Percentiles rank a stretch among this genome's conserved stretches.
These are phyloP conservation scores for Vitellaria paradoxa DNA, from an alignment of 179 eudicot species.

Conservation along the genomic window DNA sequence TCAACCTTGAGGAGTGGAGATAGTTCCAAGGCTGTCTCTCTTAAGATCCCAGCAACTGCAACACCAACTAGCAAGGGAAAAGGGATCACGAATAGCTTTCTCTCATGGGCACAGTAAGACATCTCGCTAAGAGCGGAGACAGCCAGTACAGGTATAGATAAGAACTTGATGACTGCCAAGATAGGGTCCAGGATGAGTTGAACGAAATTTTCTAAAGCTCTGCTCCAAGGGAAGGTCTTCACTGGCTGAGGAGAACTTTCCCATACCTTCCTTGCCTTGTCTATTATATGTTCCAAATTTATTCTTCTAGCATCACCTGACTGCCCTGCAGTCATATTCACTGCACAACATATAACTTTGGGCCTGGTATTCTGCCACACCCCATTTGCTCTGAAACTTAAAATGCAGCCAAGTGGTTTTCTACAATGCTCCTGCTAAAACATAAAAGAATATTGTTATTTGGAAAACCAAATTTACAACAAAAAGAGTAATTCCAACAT, in stretches of 20 bases:
- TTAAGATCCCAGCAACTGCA: conserved; percentile 56
- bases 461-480: background rate
- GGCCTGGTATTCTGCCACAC: conserved; percentile 22
- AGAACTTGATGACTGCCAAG: conserved; percentile 52
- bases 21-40: conserved; percentile 44
- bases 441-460: background rate
- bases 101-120: conserved; percentile 86
- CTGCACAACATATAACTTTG: conserved; percentile 29
- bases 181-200: conserved; percentile 54
- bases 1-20: conserved; percentile 69
- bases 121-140: conserved; percentile 74
- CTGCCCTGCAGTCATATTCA: conserved; percentile 64
- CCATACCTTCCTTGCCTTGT: conserved; percentile 55
- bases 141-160: conserved; percentile 55
- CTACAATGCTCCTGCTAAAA: conserved; percentile 18
- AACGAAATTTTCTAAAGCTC: conserved; percentile 49
- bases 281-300: conserved; percentile 36
- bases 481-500: background rate
- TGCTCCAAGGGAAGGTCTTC: conserved; percentile 77
- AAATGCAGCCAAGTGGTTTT: conserved; percentile 20
- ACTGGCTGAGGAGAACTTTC: conserved; percentile 67
- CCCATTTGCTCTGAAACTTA: conserved; percentile 27
- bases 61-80: conserved; percentile 64
- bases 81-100: conserved; percentile 54
- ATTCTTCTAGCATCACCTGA: conserved; percentile 43